These are phyloP conservation scores for Fusarium ambrosium DNA, from an alignment of 2,329 filamentous ascomycete genomes.

Conservation along the genomic window DNA sequence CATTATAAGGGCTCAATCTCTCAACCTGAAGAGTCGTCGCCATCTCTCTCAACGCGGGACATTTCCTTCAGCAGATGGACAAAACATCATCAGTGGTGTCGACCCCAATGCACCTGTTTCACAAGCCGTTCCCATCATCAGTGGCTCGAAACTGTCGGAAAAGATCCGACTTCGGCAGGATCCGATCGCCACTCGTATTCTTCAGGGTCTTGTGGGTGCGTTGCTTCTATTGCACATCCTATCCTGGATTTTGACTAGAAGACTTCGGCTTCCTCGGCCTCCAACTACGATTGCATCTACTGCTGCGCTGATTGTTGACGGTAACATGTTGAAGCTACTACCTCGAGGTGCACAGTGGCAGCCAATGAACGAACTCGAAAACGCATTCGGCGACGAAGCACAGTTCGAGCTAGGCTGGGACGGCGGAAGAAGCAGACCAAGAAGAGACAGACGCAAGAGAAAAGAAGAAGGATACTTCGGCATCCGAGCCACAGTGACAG, in stretches of 20 bases:
- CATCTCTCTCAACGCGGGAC: conserved; percentile 33
- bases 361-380: conserved; percentile 33
- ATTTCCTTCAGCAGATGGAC: conserved; percentile 36
- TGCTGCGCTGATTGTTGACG: conserved; percentile 54
- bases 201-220: conserved; percentile 51
- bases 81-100: conserved; percentile 42
- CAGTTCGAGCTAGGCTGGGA: conserved; percentile 42
- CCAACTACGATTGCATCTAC: conserved; percentile 54
- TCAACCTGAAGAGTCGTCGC: conserved; percentile 49
- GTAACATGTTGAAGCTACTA: conserved; percentile 50
- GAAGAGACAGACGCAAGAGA: conserved; percentile 29
- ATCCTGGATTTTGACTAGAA: conserved; percentile 48
- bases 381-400: conserved; percentile 29
- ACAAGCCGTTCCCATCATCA: conserved; percentile 42
- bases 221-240: conserved; percentile 46
- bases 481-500: conserved; percentile 32
- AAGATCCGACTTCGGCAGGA: conserved; percentile 48
- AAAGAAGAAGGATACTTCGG: conserved; percentile 40
- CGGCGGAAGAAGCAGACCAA: conserved; percentile 16
- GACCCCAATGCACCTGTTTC: conserved; percentile 41
- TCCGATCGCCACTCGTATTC: conserved; percentile 49
- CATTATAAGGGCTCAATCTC: conserved; percentile 53
- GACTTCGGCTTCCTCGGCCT: conserved; percentile 47
- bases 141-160: conserved; percentile 25
- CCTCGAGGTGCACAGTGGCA: conserved; percentile 46